These are phyloP conservation scores for Kwoniella botswanensis DNA, from an alignment of 768 basidiomycete species.

Conservation along the genomic window DNA sequence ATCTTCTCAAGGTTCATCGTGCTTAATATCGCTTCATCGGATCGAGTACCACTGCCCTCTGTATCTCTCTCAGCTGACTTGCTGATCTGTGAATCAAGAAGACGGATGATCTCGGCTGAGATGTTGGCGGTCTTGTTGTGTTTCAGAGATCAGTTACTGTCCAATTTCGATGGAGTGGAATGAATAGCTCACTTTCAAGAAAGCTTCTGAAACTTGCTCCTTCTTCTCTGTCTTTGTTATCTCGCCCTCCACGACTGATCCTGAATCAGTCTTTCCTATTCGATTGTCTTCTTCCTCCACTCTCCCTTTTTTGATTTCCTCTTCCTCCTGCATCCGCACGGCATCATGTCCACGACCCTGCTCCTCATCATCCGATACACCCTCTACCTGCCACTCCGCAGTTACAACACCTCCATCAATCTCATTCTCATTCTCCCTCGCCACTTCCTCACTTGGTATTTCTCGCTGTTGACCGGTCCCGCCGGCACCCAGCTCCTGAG, in stretches of 20 bases:
- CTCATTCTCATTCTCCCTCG: constrained; percentile 2
- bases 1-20: not conserved
- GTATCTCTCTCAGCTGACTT: too few species aligned
- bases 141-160: too few species aligned
- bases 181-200: constrained; percentile 2
- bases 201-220: constrained; percentile 1
- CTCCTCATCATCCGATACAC: too few species aligned
- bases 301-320: too few species aligned
- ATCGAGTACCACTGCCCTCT: not conserved
- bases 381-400: not conserved
- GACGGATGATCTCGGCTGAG: constrained; percentile 13
- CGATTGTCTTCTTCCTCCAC: not conserved
- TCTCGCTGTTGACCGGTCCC: too few species aligned
- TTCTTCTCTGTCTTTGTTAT: not conserved
- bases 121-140: constrained; percentile 12
- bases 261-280: not conserved
- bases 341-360: too few species aligned
- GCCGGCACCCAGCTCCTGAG: constrained; percentile 23
- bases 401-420: not conserved
- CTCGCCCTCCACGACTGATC: not conserved
- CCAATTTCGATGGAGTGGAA: too few species aligned
- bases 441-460: not conserved
- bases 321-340: too few species aligned
- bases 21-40: not conserved
- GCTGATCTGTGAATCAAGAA: constrained; percentile 1